Percentiles rank a stretch among this genome's conserved stretches.
phyloP scores from a whole-genome alignment of 208 protist species.

The Kentomonas sorsogonicus region DNA sequence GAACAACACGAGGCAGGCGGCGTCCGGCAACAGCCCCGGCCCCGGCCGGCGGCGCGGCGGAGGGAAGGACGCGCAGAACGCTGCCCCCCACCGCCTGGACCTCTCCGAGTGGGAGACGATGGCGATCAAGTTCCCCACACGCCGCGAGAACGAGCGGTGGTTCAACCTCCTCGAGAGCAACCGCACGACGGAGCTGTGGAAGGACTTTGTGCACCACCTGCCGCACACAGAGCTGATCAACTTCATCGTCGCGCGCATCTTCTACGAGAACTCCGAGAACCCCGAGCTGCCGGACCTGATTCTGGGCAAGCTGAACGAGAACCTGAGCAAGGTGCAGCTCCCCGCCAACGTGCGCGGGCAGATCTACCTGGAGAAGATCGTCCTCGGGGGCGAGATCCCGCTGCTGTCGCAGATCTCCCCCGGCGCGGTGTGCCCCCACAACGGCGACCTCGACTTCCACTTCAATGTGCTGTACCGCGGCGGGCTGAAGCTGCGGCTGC shows the following conservation, averaged over 20 bases:
- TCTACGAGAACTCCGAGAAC: slow-evolving; percentile 77
- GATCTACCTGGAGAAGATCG: slow-evolving; percentile 55
- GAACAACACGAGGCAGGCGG: slow-evolving; percentile 8
- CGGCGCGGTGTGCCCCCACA: slow-evolving; percentile 27
- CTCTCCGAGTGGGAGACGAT: slow-evolving; percentile 39
- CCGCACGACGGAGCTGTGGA: slow-evolving; percentile 56
- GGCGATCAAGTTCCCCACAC: slow-evolving; percentile 72
- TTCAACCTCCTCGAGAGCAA: slow-evolving; percentile 68
- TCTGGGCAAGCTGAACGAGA: slow-evolving; percentile 31
- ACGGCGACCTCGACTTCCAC: slow-evolving; percentile 73
- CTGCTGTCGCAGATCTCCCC: slow-evolving; percentile 66
- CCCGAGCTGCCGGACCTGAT: slow-evolving; percentile 57
- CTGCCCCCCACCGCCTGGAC: not conserved
- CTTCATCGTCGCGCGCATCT: slow-evolving; percentile 68
- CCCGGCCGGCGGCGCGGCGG: not conserved
- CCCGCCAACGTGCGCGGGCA: slow-evolving; percentile 54
- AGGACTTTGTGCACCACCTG: slow-evolving; percentile 55
- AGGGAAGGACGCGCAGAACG: not conserved
- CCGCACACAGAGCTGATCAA: slow-evolving; percentile 70
- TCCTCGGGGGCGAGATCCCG: slow-evolving; percentile 74
- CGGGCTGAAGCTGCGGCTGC: slow-evolving; percentile 57
- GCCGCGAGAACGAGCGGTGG: slow-evolving; percentile 78
- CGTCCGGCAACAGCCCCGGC: not conserved
- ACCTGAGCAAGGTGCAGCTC: slow-evolving; percentile 49
- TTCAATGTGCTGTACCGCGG: slow-evolving; percentile 85